Evolutionary conservation across 768 basidiomycete genomes (phyloP), one percentile per base, ranked within the genome.

Genomic region (Russula compacta): DNA sequence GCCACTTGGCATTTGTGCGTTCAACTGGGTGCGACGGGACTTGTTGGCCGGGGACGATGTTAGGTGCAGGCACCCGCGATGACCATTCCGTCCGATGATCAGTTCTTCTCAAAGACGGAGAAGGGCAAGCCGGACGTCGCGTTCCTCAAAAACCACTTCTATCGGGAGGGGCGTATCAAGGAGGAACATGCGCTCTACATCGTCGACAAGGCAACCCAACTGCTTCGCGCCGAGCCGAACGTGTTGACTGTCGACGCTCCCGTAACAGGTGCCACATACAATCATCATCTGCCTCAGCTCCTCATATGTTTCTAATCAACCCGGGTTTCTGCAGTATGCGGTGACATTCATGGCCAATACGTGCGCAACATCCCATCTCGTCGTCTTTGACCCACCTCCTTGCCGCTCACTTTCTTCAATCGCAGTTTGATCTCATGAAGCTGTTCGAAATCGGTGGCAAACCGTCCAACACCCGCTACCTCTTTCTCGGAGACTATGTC

Each of bases 331-430:
- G 4, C 43, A 74, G 73, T 74, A 1, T 98, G 95, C 73, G 97
- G 97, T 54, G 97, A 98, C 75, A 97, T 98, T 49, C 97, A 98
- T 69, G 97, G 97, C 1, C 97, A 99, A 91, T 99, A 99, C 76
- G 95, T 97, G 68, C 71, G 89, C 76, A 29, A 29, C 24, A 29
- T 29, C 24, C 24, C 24, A 24, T 32, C 47, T 47, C 24, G 1
- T 32, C 12, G 14, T 54, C 21, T 4, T 4, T 21, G 40, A 19
- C 32, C 32, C 36, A 40, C 29, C 3, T 29, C 6, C 32, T n/a
- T 51, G n/a, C 38, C 14, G 51, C 48, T 54, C 58, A 36, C 35
- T 36, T 47, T 52, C 53, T 36, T 33, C 8, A 60, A 63, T 51
- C 67, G 17, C 63, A 87, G 85, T 88, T 83, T 67, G 86, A 88